Evolutionary conservation across 208 protist species (phyloP), one percentile per base, ranked within the genome.

Genomic region (Phytomonas serpens): DNA sequence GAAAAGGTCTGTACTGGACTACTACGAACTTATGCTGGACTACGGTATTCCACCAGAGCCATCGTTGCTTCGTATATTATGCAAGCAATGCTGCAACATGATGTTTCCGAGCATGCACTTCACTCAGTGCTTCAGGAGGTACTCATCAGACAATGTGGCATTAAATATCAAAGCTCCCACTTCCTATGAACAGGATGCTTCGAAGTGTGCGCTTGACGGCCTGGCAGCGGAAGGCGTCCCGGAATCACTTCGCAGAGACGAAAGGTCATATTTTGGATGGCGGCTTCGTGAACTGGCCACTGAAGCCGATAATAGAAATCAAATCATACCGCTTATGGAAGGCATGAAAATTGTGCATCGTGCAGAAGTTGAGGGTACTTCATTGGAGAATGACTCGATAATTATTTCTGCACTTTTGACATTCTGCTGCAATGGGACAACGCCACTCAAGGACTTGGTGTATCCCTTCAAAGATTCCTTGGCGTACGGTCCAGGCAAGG

Each of bases 1-100:
- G 73, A 82, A 42, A 2, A 70, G 16, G 82, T 77, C 73, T 19
- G 79, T 91, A 23, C 64, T 96, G 34, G 87, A 93, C 61, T 93
- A 93, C 71, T 96, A 96, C 67, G 84, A 92, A 61, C 74, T 90
- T 34, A 96, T 96, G 91, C 77, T 96, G 5, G 89, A 94, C 79
- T 92, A 90, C 76, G 83, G 87, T 72, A 93, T 96, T 67, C 64
- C 77, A 9, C 91, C 91, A 9, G 84, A 92, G 72, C 77, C 77
- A 69, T 93, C 87, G 7, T 82, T 83, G 19, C 84, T 92, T 67
- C 88, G 91, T 32, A 89, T 96, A 51, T 69, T 96, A 64, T 90
- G 85, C 79, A 92, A 90, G 76, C 81, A 93, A 77, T 86, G 85
- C 42, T 78, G 67, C 11, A 80, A 83, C 16, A 79, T 82, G 69